These are phyloP conservation scores for Penicillium rolfsii DNA, from an alignment of 2,329 filamentous ascomycete genomes.

Conservation along the genomic window DNA sequence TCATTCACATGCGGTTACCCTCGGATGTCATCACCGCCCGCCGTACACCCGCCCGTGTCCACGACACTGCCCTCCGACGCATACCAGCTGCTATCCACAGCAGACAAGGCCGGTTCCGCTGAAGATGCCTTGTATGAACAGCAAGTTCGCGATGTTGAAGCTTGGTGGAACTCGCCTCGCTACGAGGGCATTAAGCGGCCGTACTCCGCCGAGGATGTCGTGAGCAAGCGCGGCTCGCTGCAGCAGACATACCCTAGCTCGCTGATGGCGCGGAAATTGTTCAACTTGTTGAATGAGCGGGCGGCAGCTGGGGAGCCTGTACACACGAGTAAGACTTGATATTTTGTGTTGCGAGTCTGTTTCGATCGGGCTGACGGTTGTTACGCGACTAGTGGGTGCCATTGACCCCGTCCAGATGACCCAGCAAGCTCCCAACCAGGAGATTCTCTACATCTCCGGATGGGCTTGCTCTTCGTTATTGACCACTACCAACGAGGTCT, in stretches of 20 bases:
- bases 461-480: conserved; percentile 96
- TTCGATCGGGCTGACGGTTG: conserved; percentile 16
- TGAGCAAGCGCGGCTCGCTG: conserved; percentile 87
- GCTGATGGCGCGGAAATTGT: conserved; percentile 92
- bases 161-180: conserved; percentile 86
- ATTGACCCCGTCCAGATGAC: conserved; percentile 99
- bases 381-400: conserved; percentile 73
- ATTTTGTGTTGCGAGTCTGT: neutral
- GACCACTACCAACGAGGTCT: conserved; percentile 95
- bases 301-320: conserved; percentile 80
- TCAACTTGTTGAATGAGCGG: conserved; percentile 80
- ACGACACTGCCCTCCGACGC: conserved; percentile 68
- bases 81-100: conserved; percentile 81
- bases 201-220: conserved; percentile 87
- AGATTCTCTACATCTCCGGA: conserved; percentile 92
- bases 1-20: conserved; percentile 44
- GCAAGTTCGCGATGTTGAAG: conserved; percentile 80
- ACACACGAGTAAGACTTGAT: conserved; percentile 72
- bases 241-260: conserved; percentile 90
- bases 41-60: conserved; percentile 65
- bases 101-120: conserved; percentile 73
- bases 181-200: conserved; percentile 89
- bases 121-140: conserved; percentile 86
- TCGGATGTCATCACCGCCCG: conserved; percentile 60
- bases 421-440: conserved; percentile 93